Percentiles rank a stretch among this genome's conserved stretches.
These are phyloP conservation scores for Smallanthus sonchifolius DNA, from an alignment of 129 eudicot genomes.

Conservation along the genomic window DNA sequence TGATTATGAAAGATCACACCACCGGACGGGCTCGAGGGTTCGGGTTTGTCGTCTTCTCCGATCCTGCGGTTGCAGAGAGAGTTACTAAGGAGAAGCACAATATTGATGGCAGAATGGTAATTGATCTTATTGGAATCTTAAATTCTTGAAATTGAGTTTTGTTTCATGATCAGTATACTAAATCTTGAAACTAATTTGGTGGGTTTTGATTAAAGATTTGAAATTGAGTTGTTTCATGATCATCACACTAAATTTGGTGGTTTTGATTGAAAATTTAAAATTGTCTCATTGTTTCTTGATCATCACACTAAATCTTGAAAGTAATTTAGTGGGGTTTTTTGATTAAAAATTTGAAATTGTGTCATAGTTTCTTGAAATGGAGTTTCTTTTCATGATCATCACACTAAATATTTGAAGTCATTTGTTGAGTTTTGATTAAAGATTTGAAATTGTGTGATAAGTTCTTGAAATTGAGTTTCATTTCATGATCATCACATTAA, in stretches of 20 bases:
- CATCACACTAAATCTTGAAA: not conserved
- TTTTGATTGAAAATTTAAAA: not conserved
- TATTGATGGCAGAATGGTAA: constrained; percentile 73
- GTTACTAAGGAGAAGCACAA: constrained; percentile 62
- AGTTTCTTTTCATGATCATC: no score
- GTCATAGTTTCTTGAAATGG: no score
- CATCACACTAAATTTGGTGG: no score
- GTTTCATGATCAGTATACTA: not conserved
- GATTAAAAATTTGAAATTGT: no score
- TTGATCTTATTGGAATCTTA: not conserved
- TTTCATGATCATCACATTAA: not conserved
- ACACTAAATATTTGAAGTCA: not conserved
- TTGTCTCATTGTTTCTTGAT: not conserved
- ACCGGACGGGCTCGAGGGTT: constrained; percentile 74
- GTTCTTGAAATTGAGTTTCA: no score
- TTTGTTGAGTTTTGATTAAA: not conserved
- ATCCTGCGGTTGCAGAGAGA: constrained; percentile 54
- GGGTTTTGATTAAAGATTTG: not conserved
- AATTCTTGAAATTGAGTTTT: not conserved
- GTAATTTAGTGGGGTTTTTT: no score
- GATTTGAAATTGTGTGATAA: not conserved
- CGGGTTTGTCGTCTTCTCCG: constrained; percentile 67
- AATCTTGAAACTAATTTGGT: not conserved
- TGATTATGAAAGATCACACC: constrained; percentile 67
- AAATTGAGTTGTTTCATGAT: no score